Evolutionary conservation across 208 protist species (phyloP).

Genomic region (Trypanosoma scelopori): DNA sequence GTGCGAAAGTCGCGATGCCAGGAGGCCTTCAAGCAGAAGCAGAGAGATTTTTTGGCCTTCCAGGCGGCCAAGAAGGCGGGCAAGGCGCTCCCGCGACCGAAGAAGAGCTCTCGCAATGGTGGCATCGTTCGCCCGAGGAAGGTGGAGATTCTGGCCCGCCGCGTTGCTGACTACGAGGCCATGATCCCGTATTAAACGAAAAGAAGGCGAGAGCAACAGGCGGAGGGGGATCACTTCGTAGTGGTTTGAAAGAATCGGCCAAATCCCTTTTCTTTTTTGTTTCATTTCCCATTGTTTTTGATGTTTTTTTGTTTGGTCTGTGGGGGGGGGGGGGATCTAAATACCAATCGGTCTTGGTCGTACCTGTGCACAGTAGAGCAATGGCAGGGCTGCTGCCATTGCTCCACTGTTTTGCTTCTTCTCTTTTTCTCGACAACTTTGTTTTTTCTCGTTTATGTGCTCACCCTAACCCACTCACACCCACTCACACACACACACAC

Average conservation of each 20-base stretch:
- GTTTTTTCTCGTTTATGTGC: conserved; percentile 14
- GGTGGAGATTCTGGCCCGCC: conserved; percentile 79
- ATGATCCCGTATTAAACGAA: conserved; percentile 61
- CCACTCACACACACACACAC: no score
- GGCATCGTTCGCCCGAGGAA: conserved; percentile 71
- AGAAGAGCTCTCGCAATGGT: conserved; percentile 75
- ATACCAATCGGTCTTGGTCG: neutral
- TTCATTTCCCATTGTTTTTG: neutral
- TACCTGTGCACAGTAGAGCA: neutral
- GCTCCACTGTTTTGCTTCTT: conserved; percentile 3
- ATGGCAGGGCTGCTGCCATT: no score
- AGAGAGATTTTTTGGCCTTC: conserved; percentile 73
- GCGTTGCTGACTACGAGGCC: conserved; percentile 81
- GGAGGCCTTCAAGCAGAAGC: conserved; percentile 88
- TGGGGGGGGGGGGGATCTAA: no score
- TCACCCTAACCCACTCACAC: no score
- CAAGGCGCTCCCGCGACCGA: conserved; percentile 64
- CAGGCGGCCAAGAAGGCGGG: conserved; percentile 80
- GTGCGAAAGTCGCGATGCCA: conserved; percentile 93
- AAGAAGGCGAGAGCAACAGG: neutral
- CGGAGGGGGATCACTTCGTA: neutral
- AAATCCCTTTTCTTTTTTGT: neutral
- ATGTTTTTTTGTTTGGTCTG: no score
- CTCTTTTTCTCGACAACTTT: conserved; percentile 14
- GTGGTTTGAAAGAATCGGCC: no score